Base-by-base conservation (phyloP, 2,329 filamentous ascomycete species). In the Juglanconis sp. region DNA sequence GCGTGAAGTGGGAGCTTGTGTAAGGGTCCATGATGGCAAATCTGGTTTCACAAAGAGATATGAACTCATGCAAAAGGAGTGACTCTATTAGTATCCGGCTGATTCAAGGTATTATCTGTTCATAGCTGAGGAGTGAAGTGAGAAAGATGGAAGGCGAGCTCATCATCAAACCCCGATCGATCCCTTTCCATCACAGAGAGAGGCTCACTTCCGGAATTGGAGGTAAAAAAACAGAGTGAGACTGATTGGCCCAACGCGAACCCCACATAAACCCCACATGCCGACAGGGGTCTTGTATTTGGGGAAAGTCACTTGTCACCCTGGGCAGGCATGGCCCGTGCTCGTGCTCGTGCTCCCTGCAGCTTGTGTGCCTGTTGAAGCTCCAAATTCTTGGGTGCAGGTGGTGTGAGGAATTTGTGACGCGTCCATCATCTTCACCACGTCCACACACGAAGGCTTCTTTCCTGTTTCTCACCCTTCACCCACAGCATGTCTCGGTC, bases 401-500 rank as follows among this genome's bases (percentile, higher is more conserved):
- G 30, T 51, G 24, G 31, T 34, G 11, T 35, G 35, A 49, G 34
- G 17, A 49, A n/a, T n/a, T 35, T 38, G 53, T 38, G 53, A 49
- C 44, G 11, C n/a, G 10, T 30, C 51, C 15, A 24, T 6, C 30
- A 10, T 9, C 5, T 5, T 17, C 34, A 30, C n/a, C 13, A 36
- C 5, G 42, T 13, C 36, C 32, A 38, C 31, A 17, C 13, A 17
- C 11, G 10, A 40, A n/a, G 32, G 9, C 9, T 30, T 6, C 11
- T 32, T 13, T 32, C 7, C 10, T 38, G 48, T 13, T 8, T 47
- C 13, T 15, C 15, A 3, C 9, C 49, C 44, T 17, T 7, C 50
- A 7, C 24, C 36, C 60, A 53, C 46, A 67, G 24, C 30, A 81
- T 81, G 78, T 73, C 77, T 60, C 74, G 73, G 57, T 65, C 72